Conservation (phyloP, 352 stramenopile species). For the Elongisporangium anandrum region DNA sequence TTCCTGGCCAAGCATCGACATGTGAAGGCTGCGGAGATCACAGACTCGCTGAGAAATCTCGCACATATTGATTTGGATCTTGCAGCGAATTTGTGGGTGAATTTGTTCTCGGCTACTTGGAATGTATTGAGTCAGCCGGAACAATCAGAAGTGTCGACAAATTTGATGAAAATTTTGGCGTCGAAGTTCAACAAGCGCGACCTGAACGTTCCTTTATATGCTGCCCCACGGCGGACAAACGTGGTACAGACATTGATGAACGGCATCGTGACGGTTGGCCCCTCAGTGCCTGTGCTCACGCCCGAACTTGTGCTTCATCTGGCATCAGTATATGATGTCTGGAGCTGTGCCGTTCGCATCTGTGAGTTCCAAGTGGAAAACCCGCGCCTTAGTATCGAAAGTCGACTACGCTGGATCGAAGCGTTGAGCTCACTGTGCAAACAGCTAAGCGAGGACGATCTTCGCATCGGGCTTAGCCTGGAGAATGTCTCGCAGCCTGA, state of each 20-base stretch:
- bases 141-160: slow-evolving; percentile 43
- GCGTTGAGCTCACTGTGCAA: slow-evolving; percentile 84
- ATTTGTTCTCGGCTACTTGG: slow-evolving; percentile 68
- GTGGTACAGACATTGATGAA: slow-evolving; percentile 83
- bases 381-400: slow-evolving; percentile 57
- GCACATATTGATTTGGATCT: slow-evolving; percentile 82
- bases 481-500: slow-evolving; percentile 75
- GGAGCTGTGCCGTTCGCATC: slow-evolving; percentile 60
- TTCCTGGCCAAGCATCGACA: slow-evolving; percentile 24
- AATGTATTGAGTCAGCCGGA: slow-evolving; percentile 18
- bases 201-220: slow-evolving; percentile 60
- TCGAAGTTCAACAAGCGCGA: slow-evolving; percentile 88
- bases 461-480: slow-evolving; percentile 71
- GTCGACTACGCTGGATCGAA: slow-evolving; percentile 80
- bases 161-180: slow-evolving; percentile 74
- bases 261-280: slow-evolving; percentile 56
- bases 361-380: slow-evolving; percentile 86
- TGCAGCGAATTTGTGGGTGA: slow-evolving; percentile 79
- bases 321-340: slow-evolving; percentile 81
- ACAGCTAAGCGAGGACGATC: slow-evolving; percentile 80
- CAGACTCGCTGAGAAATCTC: slow-evolving; percentile 57
- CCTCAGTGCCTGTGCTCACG: slow-evolving; percentile 63
- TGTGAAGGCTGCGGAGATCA: slow-evolving; percentile 35
- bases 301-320: slow-evolving; percentile 83
- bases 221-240: slow-evolving; percentile 60